Percentiles rank a stretch among this genome's conserved stretches.
Conservation (phyloP, 805 yeast genomes). For the Kodamaea hsintzibuensis region DNA sequence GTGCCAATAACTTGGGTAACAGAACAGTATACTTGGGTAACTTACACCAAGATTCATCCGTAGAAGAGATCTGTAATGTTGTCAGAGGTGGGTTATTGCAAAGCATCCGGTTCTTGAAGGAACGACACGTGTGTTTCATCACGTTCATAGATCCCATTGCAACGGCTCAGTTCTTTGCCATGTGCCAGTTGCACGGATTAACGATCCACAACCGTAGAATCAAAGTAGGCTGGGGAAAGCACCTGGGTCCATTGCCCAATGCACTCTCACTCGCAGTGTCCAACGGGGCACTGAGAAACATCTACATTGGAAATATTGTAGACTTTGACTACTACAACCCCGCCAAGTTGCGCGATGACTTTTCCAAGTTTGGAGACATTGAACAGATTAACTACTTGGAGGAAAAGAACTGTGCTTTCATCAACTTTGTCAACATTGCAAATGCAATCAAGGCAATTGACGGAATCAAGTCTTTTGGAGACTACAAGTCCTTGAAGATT, state of each 20-base stretch:
- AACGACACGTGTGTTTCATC: slow-evolving; percentile 89
- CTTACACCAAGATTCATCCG: slow-evolving; percentile 81
- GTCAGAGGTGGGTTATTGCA: slow-evolving; percentile 94
- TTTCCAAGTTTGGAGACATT: slow-evolving; percentile 84
- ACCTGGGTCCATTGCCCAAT: slow-evolving; percentile 87
- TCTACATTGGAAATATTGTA: slow-evolving; percentile 74
- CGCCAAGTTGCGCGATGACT: slow-evolving; percentile 66
- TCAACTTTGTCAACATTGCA: slow-evolving; percentile 87
- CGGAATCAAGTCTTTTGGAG: slow-evolving; percentile 75
- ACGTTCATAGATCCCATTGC: slow-evolving; percentile 96
- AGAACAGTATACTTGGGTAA: slow-evolving; percentile 91
- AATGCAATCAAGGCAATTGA: slow-evolving; percentile 92
- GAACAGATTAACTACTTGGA: slow-evolving; percentile 89
- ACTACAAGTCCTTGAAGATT: slow-evolving; percentile 66
- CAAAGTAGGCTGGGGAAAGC: slow-evolving; percentile 97
- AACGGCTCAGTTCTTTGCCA: slow-evolving; percentile 95
- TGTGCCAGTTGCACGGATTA: slow-evolving; percentile 87
- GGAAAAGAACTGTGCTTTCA: slow-evolving; percentile 86
- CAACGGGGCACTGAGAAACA: slow-evolving; percentile 91
- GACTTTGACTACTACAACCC: slow-evolving; percentile 53
- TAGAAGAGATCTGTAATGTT: slow-evolving; percentile 93
- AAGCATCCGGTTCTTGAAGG: slow-evolving; percentile 74
- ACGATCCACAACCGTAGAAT: slow-evolving; percentile 83
- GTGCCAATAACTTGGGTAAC: slow-evolving; percentile 87
- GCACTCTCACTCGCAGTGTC: slow-evolving; percentile 87